Conservation (phyloP, 352 stramenopile genomes). For the Phytophthora cryptogea region DNA sequence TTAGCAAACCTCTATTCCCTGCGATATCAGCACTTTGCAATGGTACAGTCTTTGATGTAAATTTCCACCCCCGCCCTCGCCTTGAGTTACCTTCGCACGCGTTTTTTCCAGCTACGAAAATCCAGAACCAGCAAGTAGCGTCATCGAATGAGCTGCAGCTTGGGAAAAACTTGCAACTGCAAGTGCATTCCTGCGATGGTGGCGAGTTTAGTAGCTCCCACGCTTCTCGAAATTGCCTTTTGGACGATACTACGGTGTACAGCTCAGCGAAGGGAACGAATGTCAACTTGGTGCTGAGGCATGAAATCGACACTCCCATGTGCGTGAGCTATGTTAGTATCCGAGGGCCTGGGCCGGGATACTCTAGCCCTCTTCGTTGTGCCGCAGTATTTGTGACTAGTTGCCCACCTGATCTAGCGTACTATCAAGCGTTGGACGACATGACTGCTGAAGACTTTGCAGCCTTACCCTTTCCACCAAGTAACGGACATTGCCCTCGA, state of each 20-base stretch:
- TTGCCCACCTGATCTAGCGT: conserved; percentile 50
- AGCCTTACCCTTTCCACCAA: conserved; percentile 65
- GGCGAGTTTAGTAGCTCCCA: conserved; percentile 85
- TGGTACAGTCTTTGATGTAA: conserved; percentile 59
- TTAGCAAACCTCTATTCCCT: conserved; percentile 54
- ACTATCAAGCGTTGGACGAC: conserved; percentile 63
- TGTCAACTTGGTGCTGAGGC: conserved; percentile 80
- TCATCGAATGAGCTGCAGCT: conserved; percentile 69
- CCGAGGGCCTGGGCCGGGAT: conserved; percentile 74
- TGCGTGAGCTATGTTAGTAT: conserved; percentile 75
- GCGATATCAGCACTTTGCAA: conserved; percentile 76
- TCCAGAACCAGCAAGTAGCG: conserved; percentile 47
- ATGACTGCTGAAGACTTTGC: conserved; percentile 82
- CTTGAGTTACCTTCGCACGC: conserved; percentile 50
- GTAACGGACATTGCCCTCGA: conserved; percentile 48
- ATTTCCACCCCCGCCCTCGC: conserved; percentile 68
- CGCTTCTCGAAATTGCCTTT: conserved; percentile 60
- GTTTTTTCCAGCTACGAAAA: conserved; percentile 41
- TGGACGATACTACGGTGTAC: conserved; percentile 84
- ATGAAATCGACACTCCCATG: conserved; percentile 82
- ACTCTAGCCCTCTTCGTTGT: conserved; percentile 73
- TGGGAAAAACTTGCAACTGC: conserved; percentile 71
- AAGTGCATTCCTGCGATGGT: conserved; percentile 72
- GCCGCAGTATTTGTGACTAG: conserved; percentile 78
- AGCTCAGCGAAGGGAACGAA: conserved; percentile 76